phyloP scores from a whole-genome alignment of 306 rosid species.

The Pterocarpus santalinus region DNA sequence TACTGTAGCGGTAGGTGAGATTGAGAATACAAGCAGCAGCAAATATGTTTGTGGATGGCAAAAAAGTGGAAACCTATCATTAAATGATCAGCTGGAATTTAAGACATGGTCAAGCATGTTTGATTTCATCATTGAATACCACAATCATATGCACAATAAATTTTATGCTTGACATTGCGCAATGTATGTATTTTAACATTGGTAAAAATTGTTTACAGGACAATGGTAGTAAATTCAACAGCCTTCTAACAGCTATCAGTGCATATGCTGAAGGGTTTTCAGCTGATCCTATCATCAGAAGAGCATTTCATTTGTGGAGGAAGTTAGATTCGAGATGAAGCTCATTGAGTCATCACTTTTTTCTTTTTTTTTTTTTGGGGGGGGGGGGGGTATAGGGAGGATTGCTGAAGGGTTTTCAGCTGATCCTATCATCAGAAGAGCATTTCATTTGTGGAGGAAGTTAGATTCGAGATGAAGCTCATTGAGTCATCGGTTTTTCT shows the following conservation, averaged over 20 bases:
- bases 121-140: slow-evolving; percentile 12
- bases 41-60: slow-evolving; percentile 4
- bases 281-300: slow-evolving; percentile 80
- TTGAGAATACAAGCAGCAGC: neutral
- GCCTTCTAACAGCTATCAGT: slow-evolving; percentile 77
- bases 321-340: slow-evolving; percentile 54
- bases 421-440: slow-evolving; percentile 78
- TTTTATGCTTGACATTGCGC: slow-evolving; percentile 8
- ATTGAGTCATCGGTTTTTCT: slow-evolving; percentile 26
- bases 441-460: slow-evolving; percentile 60
- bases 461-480: slow-evolving; percentile 51
- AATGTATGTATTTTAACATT: slow-evolving; percentile 7
- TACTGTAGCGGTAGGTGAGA: slow-evolving; percentile 21
- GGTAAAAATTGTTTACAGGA: slow-evolving; percentile 63
- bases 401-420: slow-evolving; percentile 89
- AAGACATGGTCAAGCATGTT: neutral
- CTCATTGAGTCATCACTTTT: slow-evolving; percentile 29
- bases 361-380: too few relatives aligned
- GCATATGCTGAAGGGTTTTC: slow-evolving; percentile 96
- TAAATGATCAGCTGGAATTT: slow-evolving; percentile 29
- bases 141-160: slow-evolving; percentile 3
- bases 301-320: slow-evolving; percentile 64
- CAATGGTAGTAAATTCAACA: slow-evolving; percentile 68
- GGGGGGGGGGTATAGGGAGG: slow-evolving; percentile 40
- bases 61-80: neutral